Evolutionary conservation across 352 stramenopile species (phyloP).

Genomic region (Pythium rishiriense): DNA sequence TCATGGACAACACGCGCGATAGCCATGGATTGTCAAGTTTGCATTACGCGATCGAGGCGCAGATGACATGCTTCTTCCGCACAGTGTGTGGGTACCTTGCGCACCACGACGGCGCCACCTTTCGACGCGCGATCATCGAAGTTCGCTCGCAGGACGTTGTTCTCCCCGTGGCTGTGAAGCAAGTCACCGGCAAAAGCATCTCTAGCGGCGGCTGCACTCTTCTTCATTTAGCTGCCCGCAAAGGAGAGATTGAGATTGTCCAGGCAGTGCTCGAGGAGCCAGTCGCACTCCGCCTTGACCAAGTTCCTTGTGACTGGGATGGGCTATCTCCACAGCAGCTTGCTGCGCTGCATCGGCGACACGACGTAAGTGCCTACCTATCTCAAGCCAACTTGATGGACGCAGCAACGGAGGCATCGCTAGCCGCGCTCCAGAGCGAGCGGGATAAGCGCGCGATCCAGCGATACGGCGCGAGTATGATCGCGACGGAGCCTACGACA

Average conservation of each 20-base stretch:
- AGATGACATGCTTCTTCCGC: conserved; percentile 57
- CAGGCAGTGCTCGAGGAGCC: conserved; percentile 43
- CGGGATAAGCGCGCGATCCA: conserved; percentile 46
- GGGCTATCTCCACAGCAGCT: conserved; percentile 50
- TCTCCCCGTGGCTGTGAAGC: conserved; percentile 56
- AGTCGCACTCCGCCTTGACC: conserved; percentile 29
- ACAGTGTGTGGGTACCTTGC: conserved; percentile 31
- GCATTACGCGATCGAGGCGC: conserved; percentile 76
- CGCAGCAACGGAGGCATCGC: background rate
- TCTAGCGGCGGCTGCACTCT: conserved; percentile 67
- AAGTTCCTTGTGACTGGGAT: conserved; percentile 52
- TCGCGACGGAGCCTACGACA: conserved; percentile 45
- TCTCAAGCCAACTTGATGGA: background rate
- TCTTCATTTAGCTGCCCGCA: conserved; percentile 66
- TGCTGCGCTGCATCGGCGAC: conserved; percentile 45
- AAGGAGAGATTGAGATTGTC: conserved; percentile 55
- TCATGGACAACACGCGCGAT: conserved; percentile 70
- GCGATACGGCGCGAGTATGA: conserved; percentile 54
- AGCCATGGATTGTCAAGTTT: conserved; percentile 66
- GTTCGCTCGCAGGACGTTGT: conserved; percentile 62
- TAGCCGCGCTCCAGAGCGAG: conserved; percentile 20
- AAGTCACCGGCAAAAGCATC: conserved; percentile 72
- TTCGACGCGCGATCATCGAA: conserved; percentile 9
- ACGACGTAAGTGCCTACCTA: conserved; percentile 40
- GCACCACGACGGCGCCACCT: background rate